Evolutionary conservation across 2,329 filamentous ascomycete genomes (phyloP).

Genomic region (Alternaria burnsii): DNA sequence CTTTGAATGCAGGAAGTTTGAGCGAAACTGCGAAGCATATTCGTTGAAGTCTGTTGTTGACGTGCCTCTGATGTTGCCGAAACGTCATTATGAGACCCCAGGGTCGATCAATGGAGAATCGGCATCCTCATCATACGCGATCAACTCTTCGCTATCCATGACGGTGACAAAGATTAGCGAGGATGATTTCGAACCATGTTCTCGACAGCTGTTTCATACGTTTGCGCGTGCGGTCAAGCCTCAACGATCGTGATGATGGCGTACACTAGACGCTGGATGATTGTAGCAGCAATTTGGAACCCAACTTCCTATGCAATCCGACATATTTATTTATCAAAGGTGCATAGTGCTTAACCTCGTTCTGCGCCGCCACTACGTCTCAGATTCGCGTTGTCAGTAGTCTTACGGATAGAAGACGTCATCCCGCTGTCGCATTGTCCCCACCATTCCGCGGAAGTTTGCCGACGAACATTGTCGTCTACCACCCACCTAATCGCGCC

Average conservation of each 20-base stretch:
- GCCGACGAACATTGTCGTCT: not conserved
- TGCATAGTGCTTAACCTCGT: not conserved
- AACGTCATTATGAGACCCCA: conserved; percentile 14
- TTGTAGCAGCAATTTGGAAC: too few relatives aligned
- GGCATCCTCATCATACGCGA: not conserved
- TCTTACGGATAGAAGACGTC: not conserved
- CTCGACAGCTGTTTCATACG: not conserved
- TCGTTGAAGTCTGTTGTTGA: not conserved
- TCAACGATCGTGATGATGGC: not conserved
- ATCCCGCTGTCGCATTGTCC: not conserved
- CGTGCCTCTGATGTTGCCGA: conserved; percentile 7
- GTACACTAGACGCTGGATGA: not conserved
- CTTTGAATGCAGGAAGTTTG: not conserved
- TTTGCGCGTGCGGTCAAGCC: not conserved
- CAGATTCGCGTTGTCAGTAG: not conserved
- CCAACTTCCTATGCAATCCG: not conserved
- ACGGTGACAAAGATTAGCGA: not conserved
- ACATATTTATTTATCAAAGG: not conserved
- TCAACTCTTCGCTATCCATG: not conserved
- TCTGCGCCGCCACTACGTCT: not conserved
- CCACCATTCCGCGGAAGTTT: not conserved
- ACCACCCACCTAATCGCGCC: not conserved
- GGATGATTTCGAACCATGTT: not conserved
- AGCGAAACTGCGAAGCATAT: not conserved
- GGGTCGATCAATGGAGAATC: not conserved